A percentile compares a stretch with the other conserved stretches of the same genome.
phyloP scores from a whole-genome alignment of 176 grass and related monocot species.

The Avena atlantica region DNA sequence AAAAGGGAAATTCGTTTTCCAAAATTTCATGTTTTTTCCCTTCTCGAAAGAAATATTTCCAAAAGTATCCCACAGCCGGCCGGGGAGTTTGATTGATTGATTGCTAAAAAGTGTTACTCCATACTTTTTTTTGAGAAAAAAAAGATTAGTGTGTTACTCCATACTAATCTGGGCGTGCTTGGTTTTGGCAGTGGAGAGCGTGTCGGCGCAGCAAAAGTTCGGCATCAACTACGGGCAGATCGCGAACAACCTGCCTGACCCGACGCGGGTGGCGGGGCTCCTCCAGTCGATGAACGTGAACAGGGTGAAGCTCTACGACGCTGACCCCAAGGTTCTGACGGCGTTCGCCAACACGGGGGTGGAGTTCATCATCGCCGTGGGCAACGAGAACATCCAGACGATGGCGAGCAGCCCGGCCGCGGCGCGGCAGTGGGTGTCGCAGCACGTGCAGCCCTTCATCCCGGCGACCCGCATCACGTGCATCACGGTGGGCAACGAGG shows the following conservation, averaged over 20 bases:
- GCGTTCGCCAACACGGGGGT: constrained; percentile 71
- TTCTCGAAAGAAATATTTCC: not conserved
- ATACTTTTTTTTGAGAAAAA: no score
- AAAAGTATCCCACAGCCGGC: no score
- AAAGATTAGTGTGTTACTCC: no score
- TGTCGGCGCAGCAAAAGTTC: constrained; percentile 57
- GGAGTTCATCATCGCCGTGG: constrained; percentile 78
- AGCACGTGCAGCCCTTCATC: constrained; percentile 73
- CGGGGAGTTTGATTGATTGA: no score
- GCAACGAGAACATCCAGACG: constrained; percentile 68
- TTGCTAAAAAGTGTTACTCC: not conserved
- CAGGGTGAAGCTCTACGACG: constrained; percentile 86
- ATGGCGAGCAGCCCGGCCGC: constrained; percentile 43
- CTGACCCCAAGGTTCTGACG: constrained; percentile 64
- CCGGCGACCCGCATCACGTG: constrained; percentile 74
- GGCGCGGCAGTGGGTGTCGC: constrained; percentile 68
- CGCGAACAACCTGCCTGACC: constrained; percentile 76
- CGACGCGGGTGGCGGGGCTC: constrained; percentile 56
- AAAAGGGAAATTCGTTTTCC: constrained; percentile 30
- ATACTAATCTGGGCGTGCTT: constrained; percentile 4
- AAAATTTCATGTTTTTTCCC: no score
- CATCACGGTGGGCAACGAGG: constrained; percentile 86
- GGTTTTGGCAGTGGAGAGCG: constrained; percentile 36
- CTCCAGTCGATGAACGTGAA: constrained; percentile 71
- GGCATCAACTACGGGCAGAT: constrained; percentile 93